Evolutionary conservation across 352 stramenopile genomes (phyloP).

Genomic region (Phytophthora macrochlamydospora): DNA sequence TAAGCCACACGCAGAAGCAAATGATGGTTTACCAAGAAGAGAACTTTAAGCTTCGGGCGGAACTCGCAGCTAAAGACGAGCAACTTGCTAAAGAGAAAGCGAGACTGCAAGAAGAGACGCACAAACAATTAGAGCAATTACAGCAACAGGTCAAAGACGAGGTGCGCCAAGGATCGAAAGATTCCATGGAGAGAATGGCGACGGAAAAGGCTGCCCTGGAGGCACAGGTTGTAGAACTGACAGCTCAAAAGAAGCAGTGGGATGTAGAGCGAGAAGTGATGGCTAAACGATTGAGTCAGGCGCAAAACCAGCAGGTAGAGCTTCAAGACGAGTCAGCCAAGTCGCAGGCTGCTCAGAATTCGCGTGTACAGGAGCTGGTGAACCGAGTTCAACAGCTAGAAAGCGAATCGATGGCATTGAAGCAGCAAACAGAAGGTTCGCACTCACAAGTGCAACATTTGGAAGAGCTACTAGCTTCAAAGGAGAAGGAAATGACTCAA

Average conservation of each 20-base stretch:
- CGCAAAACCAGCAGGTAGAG: constrained; percentile 56
- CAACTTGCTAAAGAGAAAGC: constrained; percentile 59
- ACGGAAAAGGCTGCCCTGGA: constrained; percentile 51
- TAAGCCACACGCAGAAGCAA: constrained; percentile 70
- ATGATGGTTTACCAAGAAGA: constrained; percentile 76
- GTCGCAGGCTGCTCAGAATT: constrained; percentile 47
- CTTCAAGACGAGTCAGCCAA: constrained; percentile 68
- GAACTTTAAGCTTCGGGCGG: constrained; percentile 59
- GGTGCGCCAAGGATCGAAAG: constrained; percentile 61
- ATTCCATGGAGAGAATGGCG: constrained; percentile 47
- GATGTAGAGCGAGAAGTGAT: constrained; percentile 59
- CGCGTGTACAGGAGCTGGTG: constrained; percentile 54
- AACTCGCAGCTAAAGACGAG: constrained; percentile 65
- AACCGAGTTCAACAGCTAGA: constrained; percentile 53
- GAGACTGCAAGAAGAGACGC: constrained; percentile 59
- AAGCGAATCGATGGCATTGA: constrained; percentile 39
- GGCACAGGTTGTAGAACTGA: constrained; percentile 49
- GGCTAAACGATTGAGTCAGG: constrained; percentile 48
- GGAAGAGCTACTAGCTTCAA: constrained; percentile 50
- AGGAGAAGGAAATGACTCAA: constrained; percentile 55
- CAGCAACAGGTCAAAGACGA: constrained; percentile 64
- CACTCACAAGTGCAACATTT: constrained; percentile 51
- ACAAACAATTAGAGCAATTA: constrained; percentile 62
- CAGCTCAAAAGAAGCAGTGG: constrained; percentile 51
- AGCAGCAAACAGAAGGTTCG: constrained; percentile 53